phyloP scores from a whole-genome alignment of 2,329 filamentous ascomycete species.

The Claviceps quebecensis region DNA sequence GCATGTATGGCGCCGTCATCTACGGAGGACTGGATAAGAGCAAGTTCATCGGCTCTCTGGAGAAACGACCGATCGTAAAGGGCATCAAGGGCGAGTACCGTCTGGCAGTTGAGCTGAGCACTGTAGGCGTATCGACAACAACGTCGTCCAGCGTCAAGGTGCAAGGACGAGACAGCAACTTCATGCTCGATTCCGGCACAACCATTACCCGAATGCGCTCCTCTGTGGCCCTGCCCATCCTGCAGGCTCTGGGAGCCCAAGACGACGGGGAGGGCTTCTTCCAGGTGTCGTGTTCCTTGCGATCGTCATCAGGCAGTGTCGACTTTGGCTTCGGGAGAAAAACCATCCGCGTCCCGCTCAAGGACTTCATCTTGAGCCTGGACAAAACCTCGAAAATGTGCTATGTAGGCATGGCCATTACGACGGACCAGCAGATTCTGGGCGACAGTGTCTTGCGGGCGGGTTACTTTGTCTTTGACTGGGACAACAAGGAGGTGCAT shows the following conservation, averaged over 20 bases:
- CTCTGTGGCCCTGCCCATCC: conserved; percentile 27
- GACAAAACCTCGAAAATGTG: conserved; percentile 20
- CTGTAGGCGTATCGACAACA: conserved; percentile 18
- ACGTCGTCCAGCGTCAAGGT: conserved; percentile 14
- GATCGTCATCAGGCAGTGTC: conserved; percentile 24
- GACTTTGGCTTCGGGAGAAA: conserved; percentile 33
- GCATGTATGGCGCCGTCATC: conserved; percentile 32
- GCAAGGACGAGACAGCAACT: conserved; percentile 19
- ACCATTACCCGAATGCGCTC: conserved; percentile 34
- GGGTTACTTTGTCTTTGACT: conserved; percentile 33
- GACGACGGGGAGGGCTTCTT: conserved; percentile 29
- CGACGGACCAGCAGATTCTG: conserved; percentile 28
- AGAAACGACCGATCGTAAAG: conserved; percentile 27
- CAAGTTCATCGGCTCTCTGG: conserved; percentile 34
- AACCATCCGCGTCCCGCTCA: conserved; percentile 27
- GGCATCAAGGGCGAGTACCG: conserved; percentile 22
- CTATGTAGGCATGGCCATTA: conserved; percentile 27
- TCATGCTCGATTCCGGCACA: conserved; percentile 39
- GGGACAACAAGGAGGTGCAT: conserved; percentile 28
- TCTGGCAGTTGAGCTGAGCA: conserved; percentile 20
- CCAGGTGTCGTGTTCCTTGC: conserved; percentile 27
- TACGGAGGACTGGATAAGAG: conserved; percentile 39
- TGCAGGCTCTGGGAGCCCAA: conserved; percentile 26
- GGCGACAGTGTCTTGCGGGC: conserved; percentile 29
- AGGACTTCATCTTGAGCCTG: conserved; percentile 36